A percentile compares a stretch with the other conserved stretches of the same genome.
Evolutionary conservation across 352 stramenopile genomes (phyloP).

Genomic region (Thraustochytrium striatum): DNA sequence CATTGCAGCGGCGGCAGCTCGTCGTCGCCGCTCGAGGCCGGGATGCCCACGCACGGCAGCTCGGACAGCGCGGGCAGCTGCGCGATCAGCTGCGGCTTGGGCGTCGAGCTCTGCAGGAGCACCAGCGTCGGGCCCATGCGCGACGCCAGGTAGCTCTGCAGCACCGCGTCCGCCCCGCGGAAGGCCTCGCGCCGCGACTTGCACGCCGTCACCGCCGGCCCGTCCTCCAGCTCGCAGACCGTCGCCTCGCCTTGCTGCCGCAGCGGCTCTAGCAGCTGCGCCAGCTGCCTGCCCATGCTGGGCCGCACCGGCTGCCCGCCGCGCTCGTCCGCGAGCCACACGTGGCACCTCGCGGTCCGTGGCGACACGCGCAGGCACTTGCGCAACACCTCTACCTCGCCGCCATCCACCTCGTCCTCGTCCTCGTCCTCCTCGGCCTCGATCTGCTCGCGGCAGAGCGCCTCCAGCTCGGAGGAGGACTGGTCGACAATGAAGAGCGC

Average conservation of each 20-base stretch:
- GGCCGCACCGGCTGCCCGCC: not conserved
- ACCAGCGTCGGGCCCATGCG: constrained; percentile 69
- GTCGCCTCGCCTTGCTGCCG: too few species aligned
- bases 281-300: not conserved
- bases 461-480: not conserved
- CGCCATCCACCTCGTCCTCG: not conserved
- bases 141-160: not conserved
- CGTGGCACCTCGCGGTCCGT: not conserved
- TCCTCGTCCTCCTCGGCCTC: not conserved
- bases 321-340: not conserved
- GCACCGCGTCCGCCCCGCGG: not conserved
- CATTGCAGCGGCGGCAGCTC: constrained; percentile 85
- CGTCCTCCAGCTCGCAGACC: too few species aligned
- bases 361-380: not conserved
- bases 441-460: not conserved
- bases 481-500: not conserved
- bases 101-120: constrained; percentile 58
- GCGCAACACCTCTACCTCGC: not conserved
- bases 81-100: constrained; percentile 64
- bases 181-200: not conserved
- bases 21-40: constrained; percentile 53
- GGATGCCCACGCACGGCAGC: constrained; percentile 71
- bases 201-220: too few species aligned
- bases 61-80: constrained; percentile 80
- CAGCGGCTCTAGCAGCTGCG: not conserved